Base-by-base conservation (phyloP, 1,284 basidiomycete genomes). In the Cutaneotrichosporon cutaneum region DNA sequence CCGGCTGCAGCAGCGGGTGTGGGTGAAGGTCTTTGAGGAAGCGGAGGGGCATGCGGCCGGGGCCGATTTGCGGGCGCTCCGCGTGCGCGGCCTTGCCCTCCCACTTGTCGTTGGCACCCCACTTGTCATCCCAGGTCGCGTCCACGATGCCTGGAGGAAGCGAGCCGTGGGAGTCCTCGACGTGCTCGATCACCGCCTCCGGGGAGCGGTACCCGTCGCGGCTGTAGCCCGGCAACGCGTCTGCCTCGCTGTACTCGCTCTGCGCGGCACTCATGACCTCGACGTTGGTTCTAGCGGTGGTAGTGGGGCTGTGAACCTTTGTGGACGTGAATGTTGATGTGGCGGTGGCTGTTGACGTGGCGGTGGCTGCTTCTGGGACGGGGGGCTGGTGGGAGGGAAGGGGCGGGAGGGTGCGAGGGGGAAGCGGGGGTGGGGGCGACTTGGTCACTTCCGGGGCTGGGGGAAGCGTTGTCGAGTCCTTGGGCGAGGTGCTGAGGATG, bases 181-280 rank as follows among this genome's bases (percentile, higher is more conserved):
- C 48, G 4, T 67, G 67, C 53, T 77, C 76, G 24, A 74, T 66
- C 26, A 77, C 74, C 1, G 72, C 68, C 61, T 77, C 76, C 21
- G 76, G 76, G 0, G 72, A 68, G 36, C 76, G 70, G 60, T 76
- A 77, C 9, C 44, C 33, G 16, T 42, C 39, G 18, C 6, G 27
- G 24, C 53, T 50, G 33, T 52, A 58, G 2, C 48, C 44, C 1
- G 60, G 66, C 4, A 62, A 55, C 6, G 33, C 22, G 6, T 60
- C 64, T 4, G 53, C 4, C 27, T 47, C 45, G 22, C 22, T 24
- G 14, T 26, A 47, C 11, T 47, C 4, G 16, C 22, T 22, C 30
- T 24, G n/a, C 16, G 14, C 32, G 21, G 44, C 18, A 16, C 55
- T 32, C 30, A 50, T 11, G 33, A 47, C 24, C 22, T 47, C 22